Evolutionary conservation across 805 yeast genomes (phyloP).

Genomic region (Starmerella apis): DNA sequence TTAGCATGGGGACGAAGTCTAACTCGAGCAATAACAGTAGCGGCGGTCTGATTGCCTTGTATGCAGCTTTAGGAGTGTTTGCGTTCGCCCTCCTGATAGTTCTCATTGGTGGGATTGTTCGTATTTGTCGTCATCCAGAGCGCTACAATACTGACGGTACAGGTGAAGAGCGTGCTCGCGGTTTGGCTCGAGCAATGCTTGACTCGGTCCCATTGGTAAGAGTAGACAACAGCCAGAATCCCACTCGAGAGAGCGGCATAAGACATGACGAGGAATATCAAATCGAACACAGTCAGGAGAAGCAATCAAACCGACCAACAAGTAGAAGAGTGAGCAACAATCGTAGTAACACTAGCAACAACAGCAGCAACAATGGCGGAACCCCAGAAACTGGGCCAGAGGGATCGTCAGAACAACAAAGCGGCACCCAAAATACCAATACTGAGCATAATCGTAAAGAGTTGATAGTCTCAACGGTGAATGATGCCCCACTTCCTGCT

Average conservation of each 20-base stretch:
- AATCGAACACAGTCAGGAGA: neutral
- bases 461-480: too few relatives aligned
- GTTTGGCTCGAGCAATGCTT: slow-evolving; percentile 1
- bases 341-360: neutral
- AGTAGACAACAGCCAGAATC: neutral
- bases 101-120: neutral
- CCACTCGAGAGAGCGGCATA: neutral
- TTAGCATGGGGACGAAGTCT: neutral
- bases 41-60: neutral
- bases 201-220: slow-evolving; percentile 1
- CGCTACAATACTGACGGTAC: neutral
- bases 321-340: too few relatives aligned
- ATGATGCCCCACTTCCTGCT: neutral
- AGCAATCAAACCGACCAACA: too few relatives aligned
- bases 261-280: neutral
- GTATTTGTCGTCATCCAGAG: neutral
- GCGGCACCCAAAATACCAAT: neutral
- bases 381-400: neutral
- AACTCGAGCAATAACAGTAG: neutral
- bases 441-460: too few relatives aligned
- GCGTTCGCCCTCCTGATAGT: neutral
- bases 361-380: neutral
- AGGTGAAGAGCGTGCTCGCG: neutral
- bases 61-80: neutral
- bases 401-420: neutral